Evolutionary conservation across 495 filamentous ascomycete genomes (phyloP), one percentile per base, ranked within the genome.

Genomic region (Copromyces sp.): DNA sequence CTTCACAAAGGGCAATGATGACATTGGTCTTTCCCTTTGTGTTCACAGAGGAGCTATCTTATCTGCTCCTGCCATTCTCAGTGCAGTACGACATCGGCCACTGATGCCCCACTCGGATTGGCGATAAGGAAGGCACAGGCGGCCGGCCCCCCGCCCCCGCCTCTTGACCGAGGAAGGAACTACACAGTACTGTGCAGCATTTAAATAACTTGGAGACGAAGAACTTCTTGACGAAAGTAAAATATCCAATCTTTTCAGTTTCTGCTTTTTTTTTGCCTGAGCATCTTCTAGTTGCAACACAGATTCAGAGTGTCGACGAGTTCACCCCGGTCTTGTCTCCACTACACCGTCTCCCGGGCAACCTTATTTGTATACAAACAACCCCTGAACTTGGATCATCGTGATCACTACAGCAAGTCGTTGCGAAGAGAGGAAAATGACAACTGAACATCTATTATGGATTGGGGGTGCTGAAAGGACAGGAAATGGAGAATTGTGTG

Each of bases 401-500:
- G 47, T 29, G 20, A 59, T 12, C 8, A 16, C 6, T 6, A 35
- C 12, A 32, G 7, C 29, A 8, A 3, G 29, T 3, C 14, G 1
- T 35, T 9, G 3, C 14, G 0, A 61, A 7, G 1, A 3, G 14
- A 4, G 1, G 3, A 61, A 65, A 9, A 68, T 68, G 44, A 72
- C 68, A 14, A 70, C 39, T 2, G 8, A 61, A 9, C 32, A 68
- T 20, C 9, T 72, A 44, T 71, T 81, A 71, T 82, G 81, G 81
- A 74, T 82, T 71, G 79, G 69, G 9, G 81, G 81, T 24, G 45
- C 71, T 39, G 78, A 81, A 69, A 24, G 42, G 29, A 40, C 68
- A 9, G 80, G 81, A 9, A 71, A 70, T 44, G 77, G 69, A 69
- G 76, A 79, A 29, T 59, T 76, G 80, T 79, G 68, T 75, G 76